Conservation (phyloP, 768 basidiomycete species). For the Mycena sanguinolenta region DNA sequence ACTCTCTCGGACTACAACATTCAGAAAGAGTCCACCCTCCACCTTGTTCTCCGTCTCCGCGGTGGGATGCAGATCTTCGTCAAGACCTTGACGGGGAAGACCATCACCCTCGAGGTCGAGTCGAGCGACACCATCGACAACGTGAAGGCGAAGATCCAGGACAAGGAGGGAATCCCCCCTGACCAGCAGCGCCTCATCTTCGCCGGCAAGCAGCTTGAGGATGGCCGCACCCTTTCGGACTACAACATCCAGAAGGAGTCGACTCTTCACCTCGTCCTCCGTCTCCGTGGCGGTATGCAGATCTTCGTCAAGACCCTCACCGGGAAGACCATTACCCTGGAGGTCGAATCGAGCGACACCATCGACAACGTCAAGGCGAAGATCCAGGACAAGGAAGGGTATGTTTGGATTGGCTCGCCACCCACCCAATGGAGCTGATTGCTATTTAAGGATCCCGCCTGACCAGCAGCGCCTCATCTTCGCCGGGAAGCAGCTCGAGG, state of each 20-base stretch:
- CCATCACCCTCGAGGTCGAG: conserved; percentile 74
- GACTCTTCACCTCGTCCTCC: conserved; percentile 39
- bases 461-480: conserved; percentile 39
- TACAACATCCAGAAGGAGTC: conserved; percentile 38
- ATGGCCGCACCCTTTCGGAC: conserved; percentile 35
- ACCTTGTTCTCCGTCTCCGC: conserved; percentile 55
- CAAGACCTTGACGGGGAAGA: conserved; percentile 74
- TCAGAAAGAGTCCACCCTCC: conserved; percentile 72
- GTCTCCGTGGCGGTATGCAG: conserved; percentile 35
- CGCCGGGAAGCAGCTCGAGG: conserved; percentile 38
- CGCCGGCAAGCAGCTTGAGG: conserved; percentile 36
- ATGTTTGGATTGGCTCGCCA: too few species aligned
- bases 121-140: conserved; percentile 51
- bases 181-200: conserved; percentile 37
- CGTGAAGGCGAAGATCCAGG: conserved; percentile 37
- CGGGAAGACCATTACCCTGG: conserved; percentile 37
- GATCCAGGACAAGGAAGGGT: conserved; percentile 38
- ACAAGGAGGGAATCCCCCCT: conserved; percentile 35
- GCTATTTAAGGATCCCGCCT: conserved; percentile 19
- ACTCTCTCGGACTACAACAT: conserved; percentile 81
- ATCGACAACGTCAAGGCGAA: conserved; percentile 39
- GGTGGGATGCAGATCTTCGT: conserved; percentile 37
- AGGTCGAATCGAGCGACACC: conserved; percentile 37
- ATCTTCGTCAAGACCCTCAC: conserved; percentile 37
- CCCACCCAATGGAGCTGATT: too few species aligned